phyloP scores from a whole-genome alignment of 306 rosid genomes.

The Acacia melanoxylon region DNA sequence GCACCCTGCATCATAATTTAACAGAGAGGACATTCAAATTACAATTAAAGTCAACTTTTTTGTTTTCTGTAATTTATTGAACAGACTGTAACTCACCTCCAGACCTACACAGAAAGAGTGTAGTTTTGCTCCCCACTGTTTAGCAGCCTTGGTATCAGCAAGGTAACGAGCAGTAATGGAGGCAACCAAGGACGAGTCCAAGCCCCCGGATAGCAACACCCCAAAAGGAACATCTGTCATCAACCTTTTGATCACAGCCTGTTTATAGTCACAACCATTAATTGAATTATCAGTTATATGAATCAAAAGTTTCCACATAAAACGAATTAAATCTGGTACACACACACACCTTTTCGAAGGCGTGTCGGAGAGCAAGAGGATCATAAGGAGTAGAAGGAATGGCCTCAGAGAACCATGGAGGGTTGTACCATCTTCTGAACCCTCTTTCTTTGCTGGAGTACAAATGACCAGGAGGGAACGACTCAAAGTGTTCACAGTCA shows the following conservation, averaged over 20 bases:
- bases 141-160: slow-evolving; percentile 68
- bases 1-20: slow-evolving; percentile 55
- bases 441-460: slow-evolving; percentile 78
- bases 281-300: not conserved
- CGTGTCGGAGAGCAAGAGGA: slow-evolving; percentile 64
- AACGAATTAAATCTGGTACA: not conserved
- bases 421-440: slow-evolving; percentile 77
- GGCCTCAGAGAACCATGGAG: slow-evolving; percentile 81
- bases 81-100: slow-evolving; percentile 46
- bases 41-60: not conserved
- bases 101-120: slow-evolving; percentile 89
- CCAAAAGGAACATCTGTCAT: slow-evolving; percentile 97
- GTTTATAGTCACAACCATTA: slow-evolving; percentile 13
- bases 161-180: slow-evolving; percentile 78
- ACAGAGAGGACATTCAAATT: not conserved
- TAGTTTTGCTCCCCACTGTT: slow-evolving; percentile 82
- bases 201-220: slow-evolving; percentile 78
- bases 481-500: slow-evolving; percentile 74
- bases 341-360: slow-evolving; percentile 53
- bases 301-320: not conserved
- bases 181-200: slow-evolving; percentile 86
- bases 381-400: slow-evolving; percentile 84
- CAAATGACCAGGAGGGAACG: slow-evolving; percentile 80
- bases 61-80: not conserved
- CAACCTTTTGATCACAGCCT: slow-evolving; percentile 80